These are phyloP conservation scores for Colletotrichum viniferum DNA, from an alignment of 2,329 filamentous ascomycete species.

Conservation along the genomic window DNA sequence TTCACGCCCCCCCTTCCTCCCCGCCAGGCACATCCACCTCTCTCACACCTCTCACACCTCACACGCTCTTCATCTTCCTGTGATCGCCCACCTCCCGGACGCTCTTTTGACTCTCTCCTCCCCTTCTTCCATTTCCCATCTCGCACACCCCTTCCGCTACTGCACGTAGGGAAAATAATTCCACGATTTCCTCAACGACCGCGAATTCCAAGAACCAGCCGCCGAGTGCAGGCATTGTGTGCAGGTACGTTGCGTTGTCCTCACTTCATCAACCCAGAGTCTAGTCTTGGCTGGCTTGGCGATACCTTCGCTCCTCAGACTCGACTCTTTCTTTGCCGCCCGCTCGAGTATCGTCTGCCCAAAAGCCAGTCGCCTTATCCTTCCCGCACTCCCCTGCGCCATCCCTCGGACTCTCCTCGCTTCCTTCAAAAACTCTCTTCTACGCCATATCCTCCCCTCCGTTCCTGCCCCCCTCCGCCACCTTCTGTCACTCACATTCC, in stretches of 20 bases:
- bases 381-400: conserved; percentile 37
- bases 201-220: conserved; percentile 16
- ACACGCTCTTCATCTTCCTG: conserved; percentile 15
- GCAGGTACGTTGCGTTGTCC: conserved; percentile 10
- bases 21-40: not conserved
- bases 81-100: conserved; percentile 18
- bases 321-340: not conserved
- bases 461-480: conserved; percentile 25
- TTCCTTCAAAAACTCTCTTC: conserved; percentile 28
- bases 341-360: conserved; percentile 45
- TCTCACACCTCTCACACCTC: conserved; percentile 3
- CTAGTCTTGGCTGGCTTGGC: not conserved
- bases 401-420: conserved; percentile 7
- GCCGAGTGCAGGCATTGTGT: conserved; percentile 24
- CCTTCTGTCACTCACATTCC: conserved; percentile 5
- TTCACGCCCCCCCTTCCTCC: not conserved
- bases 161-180: conserved; percentile 15
- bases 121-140: not conserved
- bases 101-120: not conserved
- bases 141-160: conserved; percentile 10
- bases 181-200: not conserved
- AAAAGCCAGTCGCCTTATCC: conserved; percentile 22
- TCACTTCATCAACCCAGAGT: not conserved
- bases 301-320: not conserved
- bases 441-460: conserved; percentile 6